phyloP scores from a whole-genome alignment of 108 stramenopile genomes.

The Nitzschia palea region DNA sequence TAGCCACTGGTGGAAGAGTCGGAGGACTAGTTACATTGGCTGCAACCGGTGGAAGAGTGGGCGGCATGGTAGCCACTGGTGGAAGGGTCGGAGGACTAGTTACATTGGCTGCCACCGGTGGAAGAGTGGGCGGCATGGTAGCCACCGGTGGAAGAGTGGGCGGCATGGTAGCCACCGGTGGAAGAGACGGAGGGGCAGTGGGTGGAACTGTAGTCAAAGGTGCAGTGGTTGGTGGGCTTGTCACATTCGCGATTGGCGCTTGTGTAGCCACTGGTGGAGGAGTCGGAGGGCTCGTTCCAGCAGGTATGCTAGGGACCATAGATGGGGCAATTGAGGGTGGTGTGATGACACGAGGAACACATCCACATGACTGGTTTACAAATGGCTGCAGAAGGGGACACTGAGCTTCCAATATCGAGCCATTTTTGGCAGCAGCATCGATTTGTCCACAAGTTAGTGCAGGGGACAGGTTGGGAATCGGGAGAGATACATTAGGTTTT shows the following conservation, averaged over 20 bases:
- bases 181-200: not conserved
- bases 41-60: not conserved
- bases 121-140: not conserved
- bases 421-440: not conserved
- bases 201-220: not conserved
- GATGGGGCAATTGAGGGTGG: not conserved
- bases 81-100: not conserved
- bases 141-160: not conserved
- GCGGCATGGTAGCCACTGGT: conserved; percentile 1
- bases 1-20: not conserved
- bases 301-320: not conserved
- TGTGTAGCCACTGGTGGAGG: not conserved
- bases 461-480: not conserved
- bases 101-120: too few species aligned
- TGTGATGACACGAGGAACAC: not conserved
- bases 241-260: not conserved
- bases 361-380: conserved; percentile 2
- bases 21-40: not conserved
- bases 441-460: conserved; percentile 7
- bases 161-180: not conserved
- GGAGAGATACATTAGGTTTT: conserved; percentile 9
- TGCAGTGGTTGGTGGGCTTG: not conserved
- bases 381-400: conserved; percentile 14
- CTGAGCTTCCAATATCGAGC: not conserved
- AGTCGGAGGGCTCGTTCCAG: not conserved